These are phyloP conservation scores for Botryosphaeria dothidea DNA, from an alignment of 2,329 filamentous ascomycete species.

Conservation along the genomic window DNA sequence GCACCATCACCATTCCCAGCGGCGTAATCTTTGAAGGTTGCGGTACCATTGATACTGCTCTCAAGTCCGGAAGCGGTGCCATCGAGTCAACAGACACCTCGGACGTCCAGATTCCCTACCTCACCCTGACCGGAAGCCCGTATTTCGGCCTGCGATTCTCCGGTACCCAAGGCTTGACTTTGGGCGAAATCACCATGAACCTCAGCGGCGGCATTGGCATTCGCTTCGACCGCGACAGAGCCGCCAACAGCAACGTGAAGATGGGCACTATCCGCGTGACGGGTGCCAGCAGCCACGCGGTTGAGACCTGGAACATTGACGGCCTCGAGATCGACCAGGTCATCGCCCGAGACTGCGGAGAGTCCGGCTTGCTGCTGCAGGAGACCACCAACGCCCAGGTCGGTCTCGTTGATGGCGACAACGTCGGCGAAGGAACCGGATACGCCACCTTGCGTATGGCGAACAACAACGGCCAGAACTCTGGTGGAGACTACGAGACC, in stretches of 20 bases:
- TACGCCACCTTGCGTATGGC: conserved; percentile 61
- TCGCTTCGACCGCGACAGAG: conserved; percentile 58
- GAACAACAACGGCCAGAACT: conserved; percentile 56
- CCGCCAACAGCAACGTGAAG: conserved; percentile 54
- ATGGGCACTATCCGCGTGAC: conserved; percentile 56
- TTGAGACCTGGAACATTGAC: conserved; percentile 63
- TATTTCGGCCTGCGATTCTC: conserved; percentile 61
- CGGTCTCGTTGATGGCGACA: conserved; percentile 58
- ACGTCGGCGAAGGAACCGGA: conserved; percentile 54
- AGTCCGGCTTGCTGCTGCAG: conserved; percentile 59
- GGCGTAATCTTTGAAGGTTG: conserved; percentile 62
- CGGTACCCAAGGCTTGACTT: conserved; percentile 49
- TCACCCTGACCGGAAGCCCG: conserved; percentile 59
- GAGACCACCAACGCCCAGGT: conserved; percentile 55
- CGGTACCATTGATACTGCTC: conserved; percentile 54
- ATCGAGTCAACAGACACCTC: conserved; percentile 54
- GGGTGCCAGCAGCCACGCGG: conserved; percentile 57
- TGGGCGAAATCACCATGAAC: conserved; percentile 58
- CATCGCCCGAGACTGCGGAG: conserved; percentile 56
- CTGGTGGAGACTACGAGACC: conserved; percentile 52
- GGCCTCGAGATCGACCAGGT: conserved; percentile 54
- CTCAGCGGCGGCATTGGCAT: conserved; percentile 57
- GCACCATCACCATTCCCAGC: conserved; percentile 52
- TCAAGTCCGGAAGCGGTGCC: conserved; percentile 49
- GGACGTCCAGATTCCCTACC: conserved; percentile 56